Evolutionary conservation across 2,329 filamentous ascomycete species (phyloP), one percentile per base, ranked within the genome.

Genomic region (Apiospora malaysiana): DNA sequence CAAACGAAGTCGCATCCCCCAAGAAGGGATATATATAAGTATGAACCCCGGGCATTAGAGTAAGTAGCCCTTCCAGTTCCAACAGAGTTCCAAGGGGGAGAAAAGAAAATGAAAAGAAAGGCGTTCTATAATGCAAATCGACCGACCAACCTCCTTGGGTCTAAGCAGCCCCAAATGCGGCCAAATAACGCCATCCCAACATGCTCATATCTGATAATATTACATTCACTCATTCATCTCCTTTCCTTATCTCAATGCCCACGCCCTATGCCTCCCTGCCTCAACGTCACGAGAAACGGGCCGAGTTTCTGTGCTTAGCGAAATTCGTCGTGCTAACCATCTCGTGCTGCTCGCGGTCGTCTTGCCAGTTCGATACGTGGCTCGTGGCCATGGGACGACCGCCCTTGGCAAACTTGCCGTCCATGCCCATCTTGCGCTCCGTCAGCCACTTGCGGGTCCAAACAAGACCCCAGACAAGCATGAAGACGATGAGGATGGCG

Each of bases 401-500:
- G 63, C 69, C 69, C 51, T 47, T 67, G 4, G 76, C 76, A 66
- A 77, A 78, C 46, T 76, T 75, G 16, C 79, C 79, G 6, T 70
- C 69, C 59, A 68, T 51, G 7, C 77, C 74, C 21, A 78, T 56
- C 71, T 76, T 77, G 5, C 68, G 66, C 77, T 80, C 79, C 0
- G 81, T 82, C 40, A 84, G 69, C 75, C 80, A 82, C 27, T 77
- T 69, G 32, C 86, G 78, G 47, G 81, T 27, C 82, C 83, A 84
- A 6, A 87, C 77, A 0, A 85, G 46, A 0, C 74, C 75, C 81
- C 81, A 82, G 6, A 83, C 79, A 27, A 87, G 66, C 12, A 76
- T 72, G 72, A 87, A 88, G 59, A 87, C 77, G 2, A 87, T 75
- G 37, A 83, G 70, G 46, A 83, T 82, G 7, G 79, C 85, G 3